Evolutionary conservation across 148 eudicot species (phyloP).

Genomic region (Cornus kousa): DNA sequence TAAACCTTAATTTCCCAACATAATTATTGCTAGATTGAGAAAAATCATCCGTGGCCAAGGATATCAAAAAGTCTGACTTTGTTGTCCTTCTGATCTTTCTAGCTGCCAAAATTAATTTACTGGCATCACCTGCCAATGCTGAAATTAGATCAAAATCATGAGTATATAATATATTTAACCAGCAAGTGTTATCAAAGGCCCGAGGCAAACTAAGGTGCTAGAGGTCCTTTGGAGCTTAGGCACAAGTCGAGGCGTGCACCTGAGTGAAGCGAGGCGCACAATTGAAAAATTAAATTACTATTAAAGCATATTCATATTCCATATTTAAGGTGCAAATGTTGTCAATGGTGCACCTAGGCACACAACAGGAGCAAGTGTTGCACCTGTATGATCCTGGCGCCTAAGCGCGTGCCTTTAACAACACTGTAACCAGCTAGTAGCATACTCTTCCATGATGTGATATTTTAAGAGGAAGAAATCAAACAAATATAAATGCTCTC

Average conservation of each 20-base stretch:
- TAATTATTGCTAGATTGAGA: constrained; percentile 33
- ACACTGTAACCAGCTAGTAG: not conserved
- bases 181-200: not conserved
- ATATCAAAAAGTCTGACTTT: constrained; percentile 36
- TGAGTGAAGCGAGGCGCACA: no score
- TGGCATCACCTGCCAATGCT: constrained; percentile 48
- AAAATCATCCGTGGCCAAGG: constrained; percentile 38
- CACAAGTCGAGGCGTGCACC: no score
- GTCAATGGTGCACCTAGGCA: no score
- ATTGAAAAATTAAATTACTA: no score
- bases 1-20: constrained; percentile 52
- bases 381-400: no score
- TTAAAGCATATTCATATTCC: no score
- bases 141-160: constrained; percentile 13
- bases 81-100: constrained; percentile 44
- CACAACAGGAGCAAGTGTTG: no score
- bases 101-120: constrained; percentile 45
- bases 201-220: no score
- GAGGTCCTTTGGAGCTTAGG: no score
- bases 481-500: not conserved
- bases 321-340: no score
- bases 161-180: not conserved
- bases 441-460: not conserved
- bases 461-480: not conserved
- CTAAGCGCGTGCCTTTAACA: no score